These are phyloP conservation scores for Ustilago bromivora DNA, from an alignment of 1,284 basidiomycete species.

Conservation along the genomic window DNA sequence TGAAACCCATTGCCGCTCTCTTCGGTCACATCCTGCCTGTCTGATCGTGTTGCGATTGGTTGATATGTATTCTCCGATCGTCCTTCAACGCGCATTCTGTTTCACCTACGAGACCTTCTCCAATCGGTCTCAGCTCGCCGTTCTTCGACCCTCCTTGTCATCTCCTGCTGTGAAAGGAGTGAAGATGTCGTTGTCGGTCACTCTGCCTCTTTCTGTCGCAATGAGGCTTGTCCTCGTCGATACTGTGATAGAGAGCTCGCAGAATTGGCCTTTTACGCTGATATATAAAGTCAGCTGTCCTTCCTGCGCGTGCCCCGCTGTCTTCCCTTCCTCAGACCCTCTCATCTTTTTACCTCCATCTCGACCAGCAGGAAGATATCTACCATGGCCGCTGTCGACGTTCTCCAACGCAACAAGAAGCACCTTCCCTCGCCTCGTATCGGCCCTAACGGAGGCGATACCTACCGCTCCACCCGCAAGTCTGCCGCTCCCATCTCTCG, in stretches of 20 bases:
- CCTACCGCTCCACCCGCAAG: slow-evolving; percentile 13
- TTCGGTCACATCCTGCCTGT: not conserved
- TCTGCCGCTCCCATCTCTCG: slow-evolving; percentile 4
- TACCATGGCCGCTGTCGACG: slow-evolving; percentile 31
- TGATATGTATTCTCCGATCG: slow-evolving; percentile 30
- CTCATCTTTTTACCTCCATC: not conserved
- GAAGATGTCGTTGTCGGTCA: not conserved
- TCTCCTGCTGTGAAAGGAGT: not conserved
- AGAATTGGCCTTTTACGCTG: not conserved
- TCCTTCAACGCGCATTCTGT: slow-evolving; percentile 13
- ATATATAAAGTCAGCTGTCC: not conserved
- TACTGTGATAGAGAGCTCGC: not conserved
- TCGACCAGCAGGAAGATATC: not conserved
- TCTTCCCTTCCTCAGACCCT: not conserved
- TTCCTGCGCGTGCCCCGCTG: not conserved
- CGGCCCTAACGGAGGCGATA: slow-evolving; percentile 9
- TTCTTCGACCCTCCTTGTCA: not conserved
- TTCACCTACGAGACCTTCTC: slow-evolving; percentile 16
- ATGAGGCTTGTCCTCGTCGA: not conserved
- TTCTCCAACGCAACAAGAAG: slow-evolving; percentile 24
- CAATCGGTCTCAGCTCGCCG: slow-evolving; percentile 5
- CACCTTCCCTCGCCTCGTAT: slow-evolving; percentile 26
- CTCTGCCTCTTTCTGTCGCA: not conserved
- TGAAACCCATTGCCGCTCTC: not conserved
- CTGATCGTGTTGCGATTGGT: not conserved